Conservation (phyloP, 495 filamentous ascomycete genomes). For the Podospora australis region DNA sequence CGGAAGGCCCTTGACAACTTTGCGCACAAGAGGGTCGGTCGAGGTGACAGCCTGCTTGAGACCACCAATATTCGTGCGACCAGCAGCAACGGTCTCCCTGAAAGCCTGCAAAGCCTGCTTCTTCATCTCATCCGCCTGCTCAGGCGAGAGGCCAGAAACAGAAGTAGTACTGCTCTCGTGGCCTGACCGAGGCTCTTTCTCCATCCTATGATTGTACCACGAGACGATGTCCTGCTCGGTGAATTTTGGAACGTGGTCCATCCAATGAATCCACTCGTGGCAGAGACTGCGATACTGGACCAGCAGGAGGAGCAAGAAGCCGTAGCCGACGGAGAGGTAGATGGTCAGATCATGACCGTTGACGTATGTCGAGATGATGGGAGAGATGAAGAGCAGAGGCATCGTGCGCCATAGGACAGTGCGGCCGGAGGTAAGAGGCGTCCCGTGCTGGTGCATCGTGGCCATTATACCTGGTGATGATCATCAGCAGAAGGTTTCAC, state of each 20-base stretch:
- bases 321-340: constrained; percentile 43
- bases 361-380: constrained; percentile 40
- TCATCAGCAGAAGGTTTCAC: not conserved
- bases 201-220: constrained; percentile 37
- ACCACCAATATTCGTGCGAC: not conserved
- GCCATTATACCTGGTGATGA: constrained; percentile 19
- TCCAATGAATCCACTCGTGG: constrained; percentile 49
- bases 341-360: constrained; percentile 40
- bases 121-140: constrained; percentile 3
- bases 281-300: constrained; percentile 40
- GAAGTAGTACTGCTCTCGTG: constrained; percentile 9
- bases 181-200: not conserved
- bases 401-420: constrained; percentile 34
- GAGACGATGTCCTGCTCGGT: constrained; percentile 43
- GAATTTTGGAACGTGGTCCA: constrained; percentile 39
- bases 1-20: constrained; percentile 14
- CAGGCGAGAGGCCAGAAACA: not conserved
- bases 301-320: constrained; percentile 39
- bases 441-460: constrained; percentile 24
- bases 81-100: constrained; percentile 7
- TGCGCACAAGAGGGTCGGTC: constrained; percentile 7
- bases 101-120: constrained; percentile 14
- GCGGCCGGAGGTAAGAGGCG: constrained; percentile 29
- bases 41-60: not conserved
- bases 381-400: constrained; percentile 43